Evolutionary conservation across 352 stramenopile genomes (phyloP), one percentile per base, ranked within the genome.

Genomic region (Phytophthora fragariae): DNA sequence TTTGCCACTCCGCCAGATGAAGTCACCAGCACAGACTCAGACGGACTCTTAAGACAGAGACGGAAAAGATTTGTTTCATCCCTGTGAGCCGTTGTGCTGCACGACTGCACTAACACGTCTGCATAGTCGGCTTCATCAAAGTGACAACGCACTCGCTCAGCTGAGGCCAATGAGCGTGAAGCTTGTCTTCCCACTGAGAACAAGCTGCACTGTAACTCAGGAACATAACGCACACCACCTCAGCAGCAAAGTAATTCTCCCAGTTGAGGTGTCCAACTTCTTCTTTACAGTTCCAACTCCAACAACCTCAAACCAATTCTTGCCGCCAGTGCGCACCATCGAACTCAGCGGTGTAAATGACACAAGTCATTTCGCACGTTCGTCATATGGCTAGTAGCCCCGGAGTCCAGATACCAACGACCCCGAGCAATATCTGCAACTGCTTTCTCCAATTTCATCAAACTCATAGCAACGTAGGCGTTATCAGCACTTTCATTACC

Each of bases 311-410:
- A 67, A 31, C 3, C n/a, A 58, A 24, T 65, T 44, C 6, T 65
- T 65, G 50, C 46, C 59, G 31, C 59, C 59, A 47, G 49, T 50
- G 7, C 60, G 47, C 24, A 67, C 60, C 29, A 12, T 27, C 15
- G 49, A 53, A 61, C 35, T 68, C 5, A 61, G 12, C 24, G 35
- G 50, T 27, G 50, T 61, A 24, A 68, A 68, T 12, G 29, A 29
- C 4, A 68, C 24, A 61, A 61, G 39, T 68, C 50, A 19, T 10
- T 44, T 37, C 21, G n/a, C 21, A 55, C 37, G 21, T 68, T 68
- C 29, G 62, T 21, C 10, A 68, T 62, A 49, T 68, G 50, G 35
- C 52, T 68, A 2, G 62, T 37, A 21, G 62, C 62, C n/a, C 62
- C 62, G 33, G 50, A 61, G 35, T 68, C 60, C 19, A 60, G 46